Base-by-base conservation (phyloP, 192 early-diverging fungal genomes). In the Coemansia sp. region DNA sequence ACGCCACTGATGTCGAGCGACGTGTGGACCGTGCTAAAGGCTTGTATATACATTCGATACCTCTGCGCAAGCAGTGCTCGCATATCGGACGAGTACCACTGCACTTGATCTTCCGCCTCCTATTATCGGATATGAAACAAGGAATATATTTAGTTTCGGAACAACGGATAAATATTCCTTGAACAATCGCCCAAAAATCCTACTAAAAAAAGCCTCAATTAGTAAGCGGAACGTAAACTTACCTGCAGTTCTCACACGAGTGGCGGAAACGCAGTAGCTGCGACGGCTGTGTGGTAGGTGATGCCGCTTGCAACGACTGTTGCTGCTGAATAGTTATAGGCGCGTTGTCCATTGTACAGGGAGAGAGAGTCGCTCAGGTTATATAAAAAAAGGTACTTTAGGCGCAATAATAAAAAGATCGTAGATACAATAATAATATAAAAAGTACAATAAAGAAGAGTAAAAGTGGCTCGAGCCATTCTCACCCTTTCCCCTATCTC, bases 81-180 rank as follows among this genome's bases (percentile, higher is more conserved):
- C 80, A 82, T 3, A 73, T 59, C 10, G 80, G 80, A 11, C 80
- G 75, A 0, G 75, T 82, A 53, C 80, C 80, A 46, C 75, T 82
- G 75, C 80, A 82, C 64, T 82, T 82, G 58, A 82, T 82, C 57
- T 82, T 82, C 11, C 80, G 75, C 44, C 68, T 82, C 33, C 80
- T 80, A 80, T 14, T 14, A 30, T 21, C 35, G 6, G 35, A 37
- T 37, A 37, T 37, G 35, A 37, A 37, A n/a, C n/a, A 0, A 23
- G 23, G 23, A 23, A 1, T 23, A 23, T n/a, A 8, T 37, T 8
- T 37, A 37, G 35, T 37, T 37, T 37, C 35, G 35, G 35, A 37
- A 37, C 35, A 37, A 37, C 6, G 35, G 35, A 37, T 37, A 37
- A 37, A 37, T 11, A 23, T 23, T 26, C 23, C 19, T 26, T 26